Evolutionary conservation across 2,329 filamentous ascomycete species (phyloP), one percentile per base, ranked within the genome.

Genomic region (Paecilomyces niveus): DNA sequence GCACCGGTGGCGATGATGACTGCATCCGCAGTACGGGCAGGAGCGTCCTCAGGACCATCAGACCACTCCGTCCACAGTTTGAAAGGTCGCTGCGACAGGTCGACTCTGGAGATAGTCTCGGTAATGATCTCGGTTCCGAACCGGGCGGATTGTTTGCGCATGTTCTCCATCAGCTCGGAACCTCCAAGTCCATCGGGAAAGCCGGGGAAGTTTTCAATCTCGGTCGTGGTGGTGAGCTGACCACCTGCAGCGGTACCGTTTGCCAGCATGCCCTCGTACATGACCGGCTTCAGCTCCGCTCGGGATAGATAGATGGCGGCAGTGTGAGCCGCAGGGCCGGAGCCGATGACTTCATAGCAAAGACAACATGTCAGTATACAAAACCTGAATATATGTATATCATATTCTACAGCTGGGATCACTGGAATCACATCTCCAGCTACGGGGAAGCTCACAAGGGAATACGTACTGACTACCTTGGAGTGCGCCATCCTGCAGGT

Each of bases 191-290:
- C 89, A 68, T 90, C 85, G 70, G 90, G 89, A 80, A 97, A 99
- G 54, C 94, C 94, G 26, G 94, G 94, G 78, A 89, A 99, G 84
- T 99, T 99, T 82, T 99, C 94, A 60, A 99, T 87, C 67, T 99
- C 95, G 70, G 96, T 97, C 57, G 94, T 99, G 26, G 95, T 99
- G 57, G 95, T 99, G 67, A 99, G 83, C 82, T 99, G 94, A 59
- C 94, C 94, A 67, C 94, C 94, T 52, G 94, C 91, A 6, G 94
- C 94, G 69, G 95, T 96, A 70, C 93, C 94, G 72, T 97, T 94
- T 68, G 94, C 94, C 75, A 99, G 87, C 84, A 99, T 96, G 67
- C 94, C 94, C 80, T 99, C 94, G 74, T 97, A 99, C 66, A 99
- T 83, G 63, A 97, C 89, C 63, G 94, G 94, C 78, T 95, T 90